phyloP scores from a whole-genome alignment of 2,329 filamentous ascomycete genomes.

The Cytospora piceae region DNA sequence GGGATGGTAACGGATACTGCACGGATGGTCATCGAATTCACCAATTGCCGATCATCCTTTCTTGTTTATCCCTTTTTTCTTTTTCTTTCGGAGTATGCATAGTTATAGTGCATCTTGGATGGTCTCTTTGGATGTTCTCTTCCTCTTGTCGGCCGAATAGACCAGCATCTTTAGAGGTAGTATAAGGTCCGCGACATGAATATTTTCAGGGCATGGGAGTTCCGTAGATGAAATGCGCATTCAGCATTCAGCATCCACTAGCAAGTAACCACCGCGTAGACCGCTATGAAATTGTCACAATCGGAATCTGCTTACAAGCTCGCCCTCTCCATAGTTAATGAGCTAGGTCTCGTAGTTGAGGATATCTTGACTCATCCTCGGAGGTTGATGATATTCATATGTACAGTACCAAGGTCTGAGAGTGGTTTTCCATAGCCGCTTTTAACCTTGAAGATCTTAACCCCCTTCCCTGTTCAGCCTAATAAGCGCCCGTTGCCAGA shows the following conservation, averaged over 20 bases:
- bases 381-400: background rate
- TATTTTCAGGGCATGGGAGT: background rate
- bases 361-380: background rate
- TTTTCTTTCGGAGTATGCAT: background rate
- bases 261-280: too few relatives aligned
- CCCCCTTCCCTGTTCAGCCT: too few relatives aligned
- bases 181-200: background rate
- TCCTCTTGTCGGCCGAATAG: background rate
- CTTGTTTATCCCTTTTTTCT: too few relatives aligned
- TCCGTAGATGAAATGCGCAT: too few relatives aligned
- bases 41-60: background rate
- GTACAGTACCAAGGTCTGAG: background rate
- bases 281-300: too few relatives aligned
- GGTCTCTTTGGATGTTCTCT: background rate
- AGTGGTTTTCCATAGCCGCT: background rate
- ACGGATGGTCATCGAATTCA: background rate
- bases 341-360: too few relatives aligned
- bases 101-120: background rate
- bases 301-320: too few relatives aligned
- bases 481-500: too few relatives aligned
- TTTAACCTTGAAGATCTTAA: background rate
- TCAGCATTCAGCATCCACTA: too few relatives aligned
- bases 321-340: too few relatives aligned
- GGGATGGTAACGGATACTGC: conserved; percentile 18
- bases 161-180: background rate